A percentile compares a stretch with the other conserved stretches of the same genome.
phyloP scores from a whole-genome alignment of 345 rosid species.

The Reutealis trisperma region DNA sequence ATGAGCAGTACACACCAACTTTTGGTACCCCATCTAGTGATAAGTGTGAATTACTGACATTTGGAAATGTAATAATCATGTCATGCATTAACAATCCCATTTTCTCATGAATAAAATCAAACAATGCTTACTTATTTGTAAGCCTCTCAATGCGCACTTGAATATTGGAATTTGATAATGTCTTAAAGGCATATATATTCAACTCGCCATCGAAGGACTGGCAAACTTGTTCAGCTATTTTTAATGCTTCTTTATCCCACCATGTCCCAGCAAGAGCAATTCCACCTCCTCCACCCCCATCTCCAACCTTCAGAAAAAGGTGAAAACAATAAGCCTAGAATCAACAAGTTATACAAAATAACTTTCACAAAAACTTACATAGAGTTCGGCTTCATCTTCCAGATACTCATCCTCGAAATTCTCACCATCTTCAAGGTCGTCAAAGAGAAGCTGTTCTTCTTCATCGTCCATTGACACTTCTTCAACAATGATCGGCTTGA shows the following conservation, averaged over 20 bases:
- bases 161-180: slow-evolving; percentile 57
- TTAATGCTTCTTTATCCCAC: slow-evolving; percentile 86
- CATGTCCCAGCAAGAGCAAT: slow-evolving; percentile 72
- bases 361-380: slow-evolving; percentile 46
- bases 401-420: slow-evolving; percentile 43
- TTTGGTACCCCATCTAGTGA: background rate
- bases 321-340: slow-evolving; percentile 4
- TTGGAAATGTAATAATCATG: background rate
- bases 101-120: background rate
- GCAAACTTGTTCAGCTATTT: slow-evolving; percentile 59
- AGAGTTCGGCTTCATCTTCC: slow-evolving; percentile 54
- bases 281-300: slow-evolving; percentile 91
- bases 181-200: slow-evolving; percentile 77
- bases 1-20: background rate
- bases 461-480: slow-evolving; percentile 41
- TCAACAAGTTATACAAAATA: slow-evolving; percentile 4
- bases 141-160: slow-evolving; percentile 84
- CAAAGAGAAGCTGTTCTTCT: slow-evolving; percentile 49
- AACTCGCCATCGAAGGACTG: slow-evolving; percentile 65
- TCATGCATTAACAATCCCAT: background rate
- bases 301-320: slow-evolving; percentile 56
- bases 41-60: background rate
- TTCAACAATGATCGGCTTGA: slow-evolving; percentile 42
- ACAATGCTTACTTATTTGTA: slow-evolving; percentile 56
- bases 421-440: slow-evolving; percentile 60